These are phyloP conservation scores for Boletales sp. DNA, from an alignment of 768 basidiomycete species.

Conservation along the genomic window DNA sequence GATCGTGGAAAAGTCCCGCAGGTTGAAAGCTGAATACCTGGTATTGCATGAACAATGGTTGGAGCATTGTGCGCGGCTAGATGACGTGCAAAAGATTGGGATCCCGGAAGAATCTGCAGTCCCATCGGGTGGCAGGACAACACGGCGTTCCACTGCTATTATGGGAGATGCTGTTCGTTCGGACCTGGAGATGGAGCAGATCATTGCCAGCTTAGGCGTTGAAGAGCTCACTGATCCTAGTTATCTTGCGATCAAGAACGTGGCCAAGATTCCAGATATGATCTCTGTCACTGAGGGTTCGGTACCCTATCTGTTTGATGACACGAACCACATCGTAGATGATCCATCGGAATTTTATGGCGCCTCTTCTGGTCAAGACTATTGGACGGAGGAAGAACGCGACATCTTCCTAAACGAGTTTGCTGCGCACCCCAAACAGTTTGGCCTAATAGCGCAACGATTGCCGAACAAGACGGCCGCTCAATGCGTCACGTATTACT, in stretches of 20 bases:
- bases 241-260: slow-evolving; percentile 79
- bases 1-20: slow-evolving; percentile 51
- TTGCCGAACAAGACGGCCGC: slow-evolving; percentile 81
- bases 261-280: slow-evolving; percentile 91
- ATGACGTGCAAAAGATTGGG: slow-evolving; percentile 41
- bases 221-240: slow-evolving; percentile 93
- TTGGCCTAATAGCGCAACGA: slow-evolving; percentile 82
- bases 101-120: slow-evolving; percentile 36
- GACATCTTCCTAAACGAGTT: slow-evolving; percentile 76
- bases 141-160: slow-evolving; percentile 65
- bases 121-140: slow-evolving; percentile 53
- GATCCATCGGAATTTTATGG: slow-evolving; percentile 79
- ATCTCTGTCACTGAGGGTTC: slow-evolving; percentile 61
- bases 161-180: slow-evolving; percentile 89
- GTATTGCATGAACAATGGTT: slow-evolving; percentile 70
- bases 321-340: slow-evolving; percentile 77
- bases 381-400: slow-evolving; percentile 88
- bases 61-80: slow-evolving; percentile 64
- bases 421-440: slow-evolving; percentile 87
- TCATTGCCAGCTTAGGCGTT: slow-evolving; percentile 89
- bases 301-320: slow-evolving; percentile 68
- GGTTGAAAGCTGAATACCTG: slow-evolving; percentile 64
- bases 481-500: slow-evolving; percentile 93
- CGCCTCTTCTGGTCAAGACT: slow-evolving; percentile 65
- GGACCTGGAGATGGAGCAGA: slow-evolving; percentile 96